These are phyloP conservation scores for Phytopythium oedochilum DNA, from an alignment of 352 stramenopile genomes.

Conservation along the genomic window DNA sequence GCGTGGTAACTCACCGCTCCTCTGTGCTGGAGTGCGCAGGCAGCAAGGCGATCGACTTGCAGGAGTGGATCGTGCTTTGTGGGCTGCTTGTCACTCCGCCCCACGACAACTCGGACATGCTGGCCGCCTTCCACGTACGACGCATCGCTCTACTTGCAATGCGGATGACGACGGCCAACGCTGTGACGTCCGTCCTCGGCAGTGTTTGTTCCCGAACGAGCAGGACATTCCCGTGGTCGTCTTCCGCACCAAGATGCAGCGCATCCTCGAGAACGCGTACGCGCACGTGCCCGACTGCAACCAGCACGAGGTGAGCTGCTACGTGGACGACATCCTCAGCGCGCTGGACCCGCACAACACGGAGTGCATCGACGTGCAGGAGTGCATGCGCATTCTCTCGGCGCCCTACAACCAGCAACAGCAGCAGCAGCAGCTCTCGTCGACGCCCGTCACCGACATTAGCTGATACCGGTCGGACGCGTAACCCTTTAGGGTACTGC, in stretches of 20 bases:
- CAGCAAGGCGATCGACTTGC: conserved; percentile 62
- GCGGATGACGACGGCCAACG: neutral
- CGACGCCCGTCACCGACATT: no score
- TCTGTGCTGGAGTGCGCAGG: conserved; percentile 10
- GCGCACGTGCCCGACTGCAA: conserved; percentile 60
- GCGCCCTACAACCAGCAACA: conserved; percentile 27
- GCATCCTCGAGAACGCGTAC: conserved; percentile 58
- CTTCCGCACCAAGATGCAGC: conserved; percentile 70
- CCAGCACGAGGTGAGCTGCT: conserved; percentile 65
- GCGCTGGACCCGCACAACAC: conserved; percentile 63
- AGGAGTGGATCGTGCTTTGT: conserved; percentile 67
- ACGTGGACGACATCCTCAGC: conserved; percentile 65
- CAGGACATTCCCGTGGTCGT: conserved; percentile 53
- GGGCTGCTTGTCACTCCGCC: conserved; percentile 51
- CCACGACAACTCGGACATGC: conserved; percentile 42
- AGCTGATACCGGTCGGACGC: neutral
- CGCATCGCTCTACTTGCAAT: neutral
- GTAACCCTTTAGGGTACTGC: no score
- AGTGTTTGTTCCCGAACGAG: conserved; percentile 62
- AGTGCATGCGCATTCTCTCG: conserved; percentile 58
- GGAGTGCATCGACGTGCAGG: conserved; percentile 66
- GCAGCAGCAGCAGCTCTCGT: conserved; percentile 1
- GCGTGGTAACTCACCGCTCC: neutral
- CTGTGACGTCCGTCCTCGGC: neutral
- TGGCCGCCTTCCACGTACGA: conserved; percentile 51